Evolutionary conservation across 2,329 filamentous ascomycete species (phyloP).

Genomic region (Sporothrix curviconia): DNA sequence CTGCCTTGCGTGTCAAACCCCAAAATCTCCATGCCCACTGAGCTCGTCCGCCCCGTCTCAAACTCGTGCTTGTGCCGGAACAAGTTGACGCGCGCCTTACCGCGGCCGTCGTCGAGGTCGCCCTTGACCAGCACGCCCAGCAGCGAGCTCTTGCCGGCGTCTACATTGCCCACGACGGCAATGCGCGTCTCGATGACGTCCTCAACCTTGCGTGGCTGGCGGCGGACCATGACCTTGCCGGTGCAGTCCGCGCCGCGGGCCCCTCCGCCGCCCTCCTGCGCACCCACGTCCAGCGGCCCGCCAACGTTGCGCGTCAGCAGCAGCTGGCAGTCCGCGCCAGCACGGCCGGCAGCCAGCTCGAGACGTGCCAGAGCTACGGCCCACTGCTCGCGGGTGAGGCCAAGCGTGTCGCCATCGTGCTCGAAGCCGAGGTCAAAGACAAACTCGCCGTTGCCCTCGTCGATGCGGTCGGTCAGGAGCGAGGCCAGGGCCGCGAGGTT

Average conservation of each 20-base stretch:
- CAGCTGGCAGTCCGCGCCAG: conserved; percentile 70
- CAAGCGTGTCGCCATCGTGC: conserved; percentile 81
- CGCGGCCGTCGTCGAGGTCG: conserved; percentile 86
- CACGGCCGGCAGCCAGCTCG: conserved; percentile 53
- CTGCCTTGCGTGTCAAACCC: conserved; percentile 85
- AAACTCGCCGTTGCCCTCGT: conserved; percentile 80
- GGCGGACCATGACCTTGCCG: conserved; percentile 81
- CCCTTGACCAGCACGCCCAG: conserved; percentile 94
- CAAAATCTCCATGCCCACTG: conserved; percentile 98
- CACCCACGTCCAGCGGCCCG: conserved; percentile 61
- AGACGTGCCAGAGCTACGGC: conserved; percentile 61
- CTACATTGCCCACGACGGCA: conserved; percentile 94
- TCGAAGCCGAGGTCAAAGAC: conserved; percentile 91
- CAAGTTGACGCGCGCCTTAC: conserved; percentile 87
- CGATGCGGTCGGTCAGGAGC: conserved; percentile 61
- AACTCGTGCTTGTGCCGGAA: conserved; percentile 98
- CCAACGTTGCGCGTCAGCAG: conserved; percentile 88
- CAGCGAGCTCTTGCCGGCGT: conserved; percentile 95
- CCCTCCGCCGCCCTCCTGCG: neutral
- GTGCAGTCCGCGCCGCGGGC: conserved; percentile 48
- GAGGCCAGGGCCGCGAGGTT: conserved; percentile 57
- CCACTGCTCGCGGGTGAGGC: conserved; percentile 69
- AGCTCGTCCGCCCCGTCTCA: conserved; percentile 89
- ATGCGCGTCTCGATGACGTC: conserved; percentile 93
- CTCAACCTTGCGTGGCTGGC: conserved; percentile 66